Conservation (phyloP, 192 early-diverging fungal species). For the Podila epicladia region DNA sequence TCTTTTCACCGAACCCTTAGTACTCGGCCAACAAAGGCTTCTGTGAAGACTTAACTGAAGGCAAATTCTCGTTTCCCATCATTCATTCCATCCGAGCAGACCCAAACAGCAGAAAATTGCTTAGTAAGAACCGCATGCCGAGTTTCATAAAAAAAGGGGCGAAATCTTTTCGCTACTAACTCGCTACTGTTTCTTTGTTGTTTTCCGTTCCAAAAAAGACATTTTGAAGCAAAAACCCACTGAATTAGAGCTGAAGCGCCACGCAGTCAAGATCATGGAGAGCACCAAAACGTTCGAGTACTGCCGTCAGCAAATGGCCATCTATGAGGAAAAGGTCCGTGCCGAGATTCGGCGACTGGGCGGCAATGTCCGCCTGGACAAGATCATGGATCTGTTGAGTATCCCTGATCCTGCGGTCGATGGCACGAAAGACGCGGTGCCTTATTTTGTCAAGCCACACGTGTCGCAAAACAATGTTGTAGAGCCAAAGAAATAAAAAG, state of each 20-base stretch:
- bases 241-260: conserved; percentile 85
- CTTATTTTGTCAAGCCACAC: conserved; percentile 5
- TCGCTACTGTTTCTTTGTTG: no score
- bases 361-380: conserved; percentile 78
- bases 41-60: conserved; percentile 98
- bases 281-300: conserved; percentile 85
- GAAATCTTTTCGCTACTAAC: background rate
- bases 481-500: no score
- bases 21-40: conserved; percentile 97
- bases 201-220: conserved; percentile 42
- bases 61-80: conserved; percentile 98
- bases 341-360: conserved; percentile 77
- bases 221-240: conserved; percentile 91
- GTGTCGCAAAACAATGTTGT: no score
- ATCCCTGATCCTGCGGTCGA: conserved; percentile 13
- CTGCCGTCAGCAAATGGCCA: conserved; percentile 67
- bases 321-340: conserved; percentile 71
- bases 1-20: conserved; percentile 39
- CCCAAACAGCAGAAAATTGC: conserved; percentile 70
- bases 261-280: conserved; percentile 86
- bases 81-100: conserved; percentile 83
- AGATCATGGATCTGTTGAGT: conserved; percentile 66
- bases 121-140: conserved; percentile 61
- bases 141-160: background rate
- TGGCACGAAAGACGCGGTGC: conserved; percentile 16